These are phyloP conservation scores for Vachellia collinsii DNA, from an alignment of 306 rosid species.

Conservation along the genomic window DNA sequence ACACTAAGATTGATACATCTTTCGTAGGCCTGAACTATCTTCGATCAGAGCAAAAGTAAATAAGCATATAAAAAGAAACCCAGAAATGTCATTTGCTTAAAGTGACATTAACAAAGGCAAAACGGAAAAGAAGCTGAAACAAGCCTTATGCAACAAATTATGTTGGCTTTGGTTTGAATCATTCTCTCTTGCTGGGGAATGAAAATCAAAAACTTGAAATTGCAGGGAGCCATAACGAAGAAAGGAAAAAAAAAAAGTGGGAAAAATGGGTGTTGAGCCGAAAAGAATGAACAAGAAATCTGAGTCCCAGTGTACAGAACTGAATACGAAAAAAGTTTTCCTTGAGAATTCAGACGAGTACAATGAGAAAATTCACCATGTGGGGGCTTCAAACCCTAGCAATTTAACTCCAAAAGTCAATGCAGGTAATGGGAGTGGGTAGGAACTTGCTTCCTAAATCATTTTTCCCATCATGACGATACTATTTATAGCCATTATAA, in stretches of 20 bases:
- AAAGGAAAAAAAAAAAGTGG: background rate
- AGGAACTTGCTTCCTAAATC: slow-evolving; percentile 39
- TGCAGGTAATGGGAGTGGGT: slow-evolving; percentile 29
- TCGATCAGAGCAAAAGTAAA: slow-evolving; percentile 14
- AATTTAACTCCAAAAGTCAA: slow-evolving; percentile 42
- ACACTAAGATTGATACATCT: background rate
- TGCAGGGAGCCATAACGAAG: background rate
- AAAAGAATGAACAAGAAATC: slow-evolving; percentile 16
- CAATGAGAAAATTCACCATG: slow-evolving; percentile 15
- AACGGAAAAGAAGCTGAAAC: slow-evolving; percentile 14
- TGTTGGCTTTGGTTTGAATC: slow-evolving; percentile 17
- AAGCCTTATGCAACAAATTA: slow-evolving; percentile 18
- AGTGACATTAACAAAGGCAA: slow-evolving; percentile 8
- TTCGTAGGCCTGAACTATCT: background rate
- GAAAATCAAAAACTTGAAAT: background rate
- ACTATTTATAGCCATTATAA: background rate
- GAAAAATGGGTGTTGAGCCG: background rate
- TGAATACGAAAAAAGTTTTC: slow-evolving; percentile 17
- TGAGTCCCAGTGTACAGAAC: background rate
- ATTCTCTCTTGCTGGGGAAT: background rate
- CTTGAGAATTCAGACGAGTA: slow-evolving; percentile 34
- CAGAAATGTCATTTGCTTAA: slow-evolving; percentile 24
- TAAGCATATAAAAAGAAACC: background rate
- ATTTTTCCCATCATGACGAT: slow-evolving; percentile 3
- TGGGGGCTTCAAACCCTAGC: slow-evolving; percentile 13